phyloP scores from a whole-genome alignment of 805 yeast species.

The Sugiyamaella qingdaonensis region DNA sequence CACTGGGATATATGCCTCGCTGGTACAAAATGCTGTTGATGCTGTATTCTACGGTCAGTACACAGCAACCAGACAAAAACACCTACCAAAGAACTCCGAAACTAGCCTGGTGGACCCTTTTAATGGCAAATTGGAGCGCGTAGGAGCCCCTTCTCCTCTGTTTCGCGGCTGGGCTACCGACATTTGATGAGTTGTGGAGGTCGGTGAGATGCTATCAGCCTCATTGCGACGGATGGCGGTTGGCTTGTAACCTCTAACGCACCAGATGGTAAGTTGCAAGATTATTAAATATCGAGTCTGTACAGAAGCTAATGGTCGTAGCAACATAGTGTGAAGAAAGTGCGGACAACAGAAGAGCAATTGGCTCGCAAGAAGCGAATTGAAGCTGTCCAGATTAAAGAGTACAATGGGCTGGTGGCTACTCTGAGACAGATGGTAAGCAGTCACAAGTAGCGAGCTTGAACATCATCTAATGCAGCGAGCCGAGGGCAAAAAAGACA shows the following conservation, averaged over 20 bases:
- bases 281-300: not conserved
- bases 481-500: conserved; percentile 28
- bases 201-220: not conserved
- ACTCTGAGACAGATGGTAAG: not conserved
- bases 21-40: conserved; percentile 81
- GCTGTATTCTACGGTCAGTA: conserved; percentile 49
- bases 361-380: conserved; percentile 45
- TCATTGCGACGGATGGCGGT: not conserved
- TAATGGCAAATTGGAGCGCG: conserved; percentile 51
- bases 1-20: conserved; percentile 84
- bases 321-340: conserved; percentile 69
- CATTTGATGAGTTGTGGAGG: conserved; percentile 5
- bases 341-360: conserved; percentile 53
- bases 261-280: not conserved
- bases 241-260: not conserved
- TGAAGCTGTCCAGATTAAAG: conserved; percentile 59
- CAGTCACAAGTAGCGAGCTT: too few species aligned
- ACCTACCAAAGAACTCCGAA: conserved; percentile 67
- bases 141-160: conserved; percentile 28
- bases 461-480: conserved; percentile 24
- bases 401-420: conserved; percentile 46
- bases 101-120: conserved; percentile 77
- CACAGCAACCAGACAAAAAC: not conserved
- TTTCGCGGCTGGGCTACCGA: conserved; percentile 16
- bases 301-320: not conserved